phyloP scores from a whole-genome alignment of 108 stramenopile species.

The Nitzschia putrida region DNA sequence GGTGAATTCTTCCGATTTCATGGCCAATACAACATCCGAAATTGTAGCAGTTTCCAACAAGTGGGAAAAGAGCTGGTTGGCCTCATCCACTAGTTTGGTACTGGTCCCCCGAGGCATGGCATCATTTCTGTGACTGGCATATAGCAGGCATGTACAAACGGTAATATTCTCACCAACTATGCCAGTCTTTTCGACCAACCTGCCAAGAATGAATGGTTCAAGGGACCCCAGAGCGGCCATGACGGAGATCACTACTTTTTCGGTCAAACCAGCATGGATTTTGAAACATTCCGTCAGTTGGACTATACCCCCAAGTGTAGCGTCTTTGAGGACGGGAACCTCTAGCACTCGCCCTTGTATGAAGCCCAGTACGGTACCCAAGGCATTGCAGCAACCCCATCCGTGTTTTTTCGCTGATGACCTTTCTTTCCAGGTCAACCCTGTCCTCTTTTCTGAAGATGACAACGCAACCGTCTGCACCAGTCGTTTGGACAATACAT shows the following conservation, averaged over 20 bases:
- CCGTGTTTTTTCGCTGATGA: conserved; percentile 69
- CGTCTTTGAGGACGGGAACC: neutral
- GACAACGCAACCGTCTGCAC: conserved; percentile 42
- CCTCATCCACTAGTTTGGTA: conserved; percentile 6
- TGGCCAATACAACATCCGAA: conserved; percentile 11
- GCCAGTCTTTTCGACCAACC: conserved; percentile 1
- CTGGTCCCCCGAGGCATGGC: neutral
- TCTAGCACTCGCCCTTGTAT: neutral
- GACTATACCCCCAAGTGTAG: neutral
- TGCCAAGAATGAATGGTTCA: neutral
- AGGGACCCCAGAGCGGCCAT: conserved; percentile 31
- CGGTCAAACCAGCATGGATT: conserved; percentile 2
- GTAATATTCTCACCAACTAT: conserved; percentile 27
- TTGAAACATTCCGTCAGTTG: conserved; percentile 21
- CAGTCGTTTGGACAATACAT: conserved; percentile 42
- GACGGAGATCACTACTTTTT: conserved; percentile 36
- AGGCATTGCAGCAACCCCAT: conserved; percentile 70
- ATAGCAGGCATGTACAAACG: conserved; percentile 8
- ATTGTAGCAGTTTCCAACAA: conserved; percentile 26
- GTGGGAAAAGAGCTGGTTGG: neutral
- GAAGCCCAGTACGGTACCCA: conserved; percentile 30
- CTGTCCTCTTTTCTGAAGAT: conserved; percentile 33
- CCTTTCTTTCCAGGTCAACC: conserved; percentile 71
- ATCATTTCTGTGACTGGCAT: neutral
- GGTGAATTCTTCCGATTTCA: conserved; percentile 21